Evolutionary conservation across 768 basidiomycete genomes (phyloP).

Genomic region (Xerocomellus intermedius): DNA sequence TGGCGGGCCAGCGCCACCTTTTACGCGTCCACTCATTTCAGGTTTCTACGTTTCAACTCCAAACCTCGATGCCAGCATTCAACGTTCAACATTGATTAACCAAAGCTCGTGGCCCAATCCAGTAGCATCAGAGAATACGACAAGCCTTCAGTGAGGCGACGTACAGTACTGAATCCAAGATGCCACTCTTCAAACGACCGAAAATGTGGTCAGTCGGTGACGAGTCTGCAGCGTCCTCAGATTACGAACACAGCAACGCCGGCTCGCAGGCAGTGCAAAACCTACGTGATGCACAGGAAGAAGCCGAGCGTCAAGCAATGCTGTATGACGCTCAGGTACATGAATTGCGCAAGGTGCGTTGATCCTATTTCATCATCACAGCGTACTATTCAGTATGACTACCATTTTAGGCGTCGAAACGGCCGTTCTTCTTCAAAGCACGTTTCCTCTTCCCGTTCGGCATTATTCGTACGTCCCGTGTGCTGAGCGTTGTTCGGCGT

Average conservation of each 20-base stretch:
- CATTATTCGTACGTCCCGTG: constrained; percentile 48
- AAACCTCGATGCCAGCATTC: background rate
- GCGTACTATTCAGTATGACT: background rate
- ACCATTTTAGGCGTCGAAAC: constrained; percentile 13
- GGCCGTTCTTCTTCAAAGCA: constrained; percentile 25
- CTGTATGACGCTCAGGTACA: constrained; percentile 26
- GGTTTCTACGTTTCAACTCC: background rate
- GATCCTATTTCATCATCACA: background rate
- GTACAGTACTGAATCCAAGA: constrained; percentile 6
- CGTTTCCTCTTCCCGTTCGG: constrained; percentile 74
- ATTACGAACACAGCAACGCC: constrained; percentile 9
- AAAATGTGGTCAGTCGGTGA: constrained; percentile 27
- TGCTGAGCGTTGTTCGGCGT: background rate
- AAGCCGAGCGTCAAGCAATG: constrained; percentile 25
- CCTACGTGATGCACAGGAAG: constrained; percentile 17
- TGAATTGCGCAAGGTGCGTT: constrained; percentile 22
- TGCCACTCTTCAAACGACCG: constrained; percentile 36
- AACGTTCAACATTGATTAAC: background rate
- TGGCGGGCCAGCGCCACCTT: too few relatives aligned
- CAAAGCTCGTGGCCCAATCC: background rate
- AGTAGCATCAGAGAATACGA: background rate
- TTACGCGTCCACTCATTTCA: too few relatives aligned
- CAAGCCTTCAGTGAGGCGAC: background rate
- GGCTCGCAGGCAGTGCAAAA: background rate
- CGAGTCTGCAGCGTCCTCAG: constrained; percentile 13